Evolutionary conservation across 2,329 filamentous ascomycete genomes (phyloP).

Genomic region (Pseudofabraea citricarpa): DNA sequence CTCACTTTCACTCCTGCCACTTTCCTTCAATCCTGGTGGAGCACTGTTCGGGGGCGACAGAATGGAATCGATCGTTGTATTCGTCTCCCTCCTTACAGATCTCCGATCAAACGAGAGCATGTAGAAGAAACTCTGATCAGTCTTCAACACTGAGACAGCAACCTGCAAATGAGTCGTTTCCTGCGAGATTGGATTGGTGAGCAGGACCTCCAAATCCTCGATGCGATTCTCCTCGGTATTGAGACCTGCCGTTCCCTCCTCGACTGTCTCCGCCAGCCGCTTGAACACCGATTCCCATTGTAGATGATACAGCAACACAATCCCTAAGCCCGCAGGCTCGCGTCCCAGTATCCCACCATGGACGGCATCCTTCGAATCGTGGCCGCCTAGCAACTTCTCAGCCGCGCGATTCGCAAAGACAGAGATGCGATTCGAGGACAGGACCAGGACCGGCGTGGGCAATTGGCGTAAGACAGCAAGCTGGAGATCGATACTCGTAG

Average conservation of each 20-base stretch:
- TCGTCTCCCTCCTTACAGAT: neutral
- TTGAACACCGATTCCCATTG: slow-evolving; percentile 12
- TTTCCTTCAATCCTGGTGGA: neutral
- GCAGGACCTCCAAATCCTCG: neutral
- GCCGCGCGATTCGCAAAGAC: slow-evolving; percentile 15
- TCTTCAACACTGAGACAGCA: neutral
- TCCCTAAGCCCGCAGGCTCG: slow-evolving; percentile 8
- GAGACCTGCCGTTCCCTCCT: neutral
- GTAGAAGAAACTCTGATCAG: slow-evolving; percentile 6
- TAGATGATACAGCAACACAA: slow-evolving; percentile 8
- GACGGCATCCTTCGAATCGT: slow-evolving; percentile 4
- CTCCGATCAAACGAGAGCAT: slow-evolving; percentile 10
- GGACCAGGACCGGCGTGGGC: slow-evolving; percentile 15
- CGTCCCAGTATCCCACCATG: slow-evolving; percentile 5
- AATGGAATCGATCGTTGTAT: neutral
- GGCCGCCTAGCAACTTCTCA: slow-evolving; percentile 6
- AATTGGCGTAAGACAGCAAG: slow-evolving; percentile 14
- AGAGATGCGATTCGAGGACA: slow-evolving; percentile 10
- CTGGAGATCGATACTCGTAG: slow-evolving; percentile 13
- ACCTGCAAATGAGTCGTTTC: slow-evolving; percentile 8
- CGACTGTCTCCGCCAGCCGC: slow-evolving; percentile 2
- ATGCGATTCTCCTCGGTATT: neutral
- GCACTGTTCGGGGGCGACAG: too few relatives aligned
- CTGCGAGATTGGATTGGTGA: neutral
- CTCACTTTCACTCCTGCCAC: neutral